A percentile compares a stretch with the other conserved stretches of the same genome.
Conservation (phyloP, 2,329 filamentous ascomycete species). For the Ophiostoma perfectum region DNA sequence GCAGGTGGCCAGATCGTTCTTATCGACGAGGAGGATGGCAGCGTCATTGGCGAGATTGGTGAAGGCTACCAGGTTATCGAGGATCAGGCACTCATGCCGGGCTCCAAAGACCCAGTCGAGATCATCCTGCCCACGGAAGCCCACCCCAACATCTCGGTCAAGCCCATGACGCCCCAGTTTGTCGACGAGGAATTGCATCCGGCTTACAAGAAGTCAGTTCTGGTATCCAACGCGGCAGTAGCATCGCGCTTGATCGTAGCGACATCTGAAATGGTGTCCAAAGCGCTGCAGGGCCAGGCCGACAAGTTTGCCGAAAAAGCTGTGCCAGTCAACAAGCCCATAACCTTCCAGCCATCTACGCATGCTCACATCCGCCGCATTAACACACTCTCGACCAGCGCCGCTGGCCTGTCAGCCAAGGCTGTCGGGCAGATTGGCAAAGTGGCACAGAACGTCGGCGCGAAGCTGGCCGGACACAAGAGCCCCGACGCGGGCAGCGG, state of each 20-base stretch:
- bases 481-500: slow-evolving; percentile 7
- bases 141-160: slow-evolving; percentile 58
- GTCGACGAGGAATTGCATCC: slow-evolving; percentile 77
- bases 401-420: slow-evolving; percentile 73
- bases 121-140: slow-evolving; percentile 67
- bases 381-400: slow-evolving; percentile 74
- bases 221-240: slow-evolving; percentile 80
- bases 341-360: slow-evolving; percentile 81
- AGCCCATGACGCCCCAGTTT: slow-evolving; percentile 64
- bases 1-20: slow-evolving; percentile 78
- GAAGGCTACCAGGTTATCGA: slow-evolving; percentile 48
- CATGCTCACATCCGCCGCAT: slow-evolving; percentile 83
- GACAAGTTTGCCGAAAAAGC: slow-evolving; percentile 75
- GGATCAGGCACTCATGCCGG: slow-evolving; percentile 66
- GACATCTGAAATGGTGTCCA: slow-evolving; percentile 71
- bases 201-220: slow-evolving; percentile 78
- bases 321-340: slow-evolving; percentile 69
- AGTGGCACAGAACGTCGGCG: slow-evolving; percentile 85
- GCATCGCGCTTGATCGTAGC: slow-evolving; percentile 92
- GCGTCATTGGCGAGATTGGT: slow-evolving; percentile 72
- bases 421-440: slow-evolving; percentile 80
- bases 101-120: slow-evolving; percentile 87
- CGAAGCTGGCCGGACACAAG: slow-evolving; percentile 50
- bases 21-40: slow-evolving; percentile 92
- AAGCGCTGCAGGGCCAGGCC: slow-evolving; percentile 69